Evolutionary conservation across 257 asterid species (phyloP), one percentile per base, ranked within the genome.

Genomic region (Fraxinus cuspidata): DNA sequence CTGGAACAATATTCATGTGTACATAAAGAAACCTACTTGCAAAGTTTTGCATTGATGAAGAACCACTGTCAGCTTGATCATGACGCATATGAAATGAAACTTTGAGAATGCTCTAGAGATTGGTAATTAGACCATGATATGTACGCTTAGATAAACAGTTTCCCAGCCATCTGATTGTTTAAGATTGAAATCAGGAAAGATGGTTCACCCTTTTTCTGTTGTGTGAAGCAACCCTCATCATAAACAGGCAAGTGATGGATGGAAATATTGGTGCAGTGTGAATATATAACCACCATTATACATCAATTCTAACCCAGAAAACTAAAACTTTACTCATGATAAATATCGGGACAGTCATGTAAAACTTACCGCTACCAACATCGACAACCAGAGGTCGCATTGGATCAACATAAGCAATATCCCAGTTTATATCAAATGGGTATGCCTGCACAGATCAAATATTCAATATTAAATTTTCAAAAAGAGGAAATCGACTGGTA

Each of bases 281-380:
- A 70, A 81, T 11, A 73, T 29, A 29, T 34, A 44, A 32, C 25
- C 38, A 27, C 27, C 64, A 28, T 65, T 63, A 27, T 31, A 44
- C 47, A 63, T 31, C 28, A 56, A 69, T 16, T 56, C 70, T 16
- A 69, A 73, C 77, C 74, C n/a, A 32, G 65, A 53, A 6, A 58
- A 77, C 31, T 7, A 42, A 31, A 6, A 56, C 7, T 23, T 31
- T 63, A 63, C 13, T 15, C 29, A 18, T 10, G 71, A 70, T n/a
- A 44, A 80, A 74, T 53, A 53, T 7, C 7, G 0, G 23, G 47
- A 65, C 44, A 40, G 78, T 74, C 51, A 31, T 7, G 74, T 49
- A 71, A 69, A 72, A 80, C 67, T 81, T 91, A 95, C 99, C 98
- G 74, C 99, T 91, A 86, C 99, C 99, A 29, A 95, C 71, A 78